Conservation (phyloP, 768 basidiomycete genomes). For the Lepiota venenata region DNA sequence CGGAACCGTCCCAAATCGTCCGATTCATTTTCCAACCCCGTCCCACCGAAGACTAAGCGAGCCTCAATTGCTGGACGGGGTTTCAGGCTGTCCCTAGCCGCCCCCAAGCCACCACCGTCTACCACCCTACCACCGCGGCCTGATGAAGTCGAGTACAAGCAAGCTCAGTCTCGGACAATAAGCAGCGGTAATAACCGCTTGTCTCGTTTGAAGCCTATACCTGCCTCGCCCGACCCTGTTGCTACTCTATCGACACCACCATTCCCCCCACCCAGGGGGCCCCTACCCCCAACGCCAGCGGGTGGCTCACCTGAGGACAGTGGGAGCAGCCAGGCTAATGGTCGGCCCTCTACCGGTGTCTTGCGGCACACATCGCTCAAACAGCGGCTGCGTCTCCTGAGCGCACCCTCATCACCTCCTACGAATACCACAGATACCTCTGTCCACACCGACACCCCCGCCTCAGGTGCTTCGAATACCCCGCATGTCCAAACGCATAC, state of each 20-base stretch:
- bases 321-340: conserved; percentile 13
- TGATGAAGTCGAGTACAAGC: conserved; percentile 42
- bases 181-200: conserved; percentile 25
- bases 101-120: conserved; percentile 59
- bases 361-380: conserved; percentile 46
- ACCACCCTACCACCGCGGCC: conserved; percentile 62
- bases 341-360: conserved; percentile 9
- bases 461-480: conserved; percentile 16
- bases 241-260: conserved; percentile 21
- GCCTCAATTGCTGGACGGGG: conserved; percentile 56
- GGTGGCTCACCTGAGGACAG: conserved; percentile 17
- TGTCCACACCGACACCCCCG: conserved; percentile 22
- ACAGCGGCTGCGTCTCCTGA: conserved; percentile 66
- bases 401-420: conserved; percentile 42
- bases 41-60: conserved; percentile 36
- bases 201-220: conserved; percentile 34
- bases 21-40: conserved; percentile 14
- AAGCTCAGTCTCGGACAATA: conserved; percentile 25
- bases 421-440: conserved; percentile 20
- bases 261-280: conserved; percentile 41
- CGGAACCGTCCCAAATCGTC: conserved; percentile 22
- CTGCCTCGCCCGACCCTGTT: conserved; percentile 39
- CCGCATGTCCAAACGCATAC: conserved; percentile 23
- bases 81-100: conserved; percentile 53
- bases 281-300: conserved; percentile 38